These are phyloP conservation scores for Colletotrichum magnum DNA, from an alignment of 2,329 filamentous ascomycete species.

Conservation along the genomic window DNA sequence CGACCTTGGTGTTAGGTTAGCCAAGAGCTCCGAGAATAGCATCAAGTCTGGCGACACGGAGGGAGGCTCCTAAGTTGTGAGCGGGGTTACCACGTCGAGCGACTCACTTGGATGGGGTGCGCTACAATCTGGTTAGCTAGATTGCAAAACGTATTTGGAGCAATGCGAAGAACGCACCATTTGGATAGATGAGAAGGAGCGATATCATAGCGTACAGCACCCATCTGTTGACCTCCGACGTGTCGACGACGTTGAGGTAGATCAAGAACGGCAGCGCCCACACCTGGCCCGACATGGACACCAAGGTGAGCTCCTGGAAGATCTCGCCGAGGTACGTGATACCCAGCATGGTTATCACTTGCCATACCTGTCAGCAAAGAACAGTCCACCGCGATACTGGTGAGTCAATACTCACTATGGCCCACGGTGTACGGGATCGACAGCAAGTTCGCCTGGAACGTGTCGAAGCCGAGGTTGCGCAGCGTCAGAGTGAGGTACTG, in stretches of 20 bases:
- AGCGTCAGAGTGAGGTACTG: conserved; percentile 69
- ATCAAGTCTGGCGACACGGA: not conserved
- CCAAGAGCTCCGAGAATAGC: not conserved
- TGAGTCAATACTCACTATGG: not conserved
- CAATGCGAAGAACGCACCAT: not conserved
- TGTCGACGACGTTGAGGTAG: conserved; percentile 56
- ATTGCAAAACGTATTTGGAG: not conserved
- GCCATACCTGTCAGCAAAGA: not conserved
- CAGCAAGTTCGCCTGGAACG: conserved; percentile 65
- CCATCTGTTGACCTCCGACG: conserved; percentile 48
- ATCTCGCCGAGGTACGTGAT: conserved; percentile 61
- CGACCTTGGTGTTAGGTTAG: conserved; percentile 42
- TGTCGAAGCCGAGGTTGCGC: conserved; percentile 63
- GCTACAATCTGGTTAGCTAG: conserved; percentile 33
- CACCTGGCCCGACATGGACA: conserved; percentile 62
- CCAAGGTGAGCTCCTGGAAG: conserved; percentile 63
- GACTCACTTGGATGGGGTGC: conserved; percentile 68
- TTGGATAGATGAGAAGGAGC: conserved; percentile 51
- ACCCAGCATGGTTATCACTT: conserved; percentile 50
- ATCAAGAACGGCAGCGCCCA: conserved; percentile 74
- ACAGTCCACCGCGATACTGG: no score
- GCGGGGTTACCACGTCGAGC: no score
- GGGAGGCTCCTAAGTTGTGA: no score
- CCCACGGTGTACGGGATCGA: conserved; percentile 59
- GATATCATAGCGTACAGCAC: conserved; percentile 53